Evolutionary conservation across 441 rosid genomes (phyloP), one percentile per base, ranked within the genome.

Genomic region (Pelargonium cotyledonis): DNA sequence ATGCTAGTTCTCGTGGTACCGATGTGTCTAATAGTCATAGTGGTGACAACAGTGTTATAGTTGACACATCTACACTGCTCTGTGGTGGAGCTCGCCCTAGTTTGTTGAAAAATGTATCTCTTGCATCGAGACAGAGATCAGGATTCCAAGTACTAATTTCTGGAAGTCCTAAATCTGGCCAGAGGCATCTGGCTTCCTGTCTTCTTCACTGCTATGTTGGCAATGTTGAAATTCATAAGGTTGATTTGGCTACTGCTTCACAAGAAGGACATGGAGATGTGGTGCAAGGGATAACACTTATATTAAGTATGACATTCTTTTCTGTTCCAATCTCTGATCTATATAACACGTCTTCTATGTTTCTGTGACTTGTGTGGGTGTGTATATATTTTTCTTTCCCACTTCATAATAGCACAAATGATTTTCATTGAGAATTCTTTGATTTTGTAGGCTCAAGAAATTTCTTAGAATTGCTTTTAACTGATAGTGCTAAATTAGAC

Each of bases 191-290:
- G 70, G 98, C 93, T 79, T 88, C 98, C 69, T 90, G 97, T 82
- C 79, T 92, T 71, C 91, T 95, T 80, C 91, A 88, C 68, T 86
- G 92, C 84, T 95, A 88, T 70, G 77, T 81, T 68, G 99, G 98
- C 63, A 86, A 86, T 71, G 80, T 82, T 66, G 98, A 89, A 84
- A 82, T 95, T 80, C 97, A 83, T 72, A 92, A 95, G 84, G 81
- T 95, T 73, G 99, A 95, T 82, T 73, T 91, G 68, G 98, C 99
- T 61, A 90, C 96, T 60, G 81, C 86, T 80, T 89, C 93, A 67
- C 97, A 88, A 83, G 99, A 92, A 80, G 99, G 97, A 57, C 89
- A 83, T 71, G 97, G 95, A 73, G 95, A 95, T 85, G 76, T 88
- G 77, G 84, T 85, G 81, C 92, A 83, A 63, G 99, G 99, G 75